Evolutionary conservation across 2,329 filamentous ascomycete genomes (phyloP).

Genomic region (Talaromyces piceae): DNA sequence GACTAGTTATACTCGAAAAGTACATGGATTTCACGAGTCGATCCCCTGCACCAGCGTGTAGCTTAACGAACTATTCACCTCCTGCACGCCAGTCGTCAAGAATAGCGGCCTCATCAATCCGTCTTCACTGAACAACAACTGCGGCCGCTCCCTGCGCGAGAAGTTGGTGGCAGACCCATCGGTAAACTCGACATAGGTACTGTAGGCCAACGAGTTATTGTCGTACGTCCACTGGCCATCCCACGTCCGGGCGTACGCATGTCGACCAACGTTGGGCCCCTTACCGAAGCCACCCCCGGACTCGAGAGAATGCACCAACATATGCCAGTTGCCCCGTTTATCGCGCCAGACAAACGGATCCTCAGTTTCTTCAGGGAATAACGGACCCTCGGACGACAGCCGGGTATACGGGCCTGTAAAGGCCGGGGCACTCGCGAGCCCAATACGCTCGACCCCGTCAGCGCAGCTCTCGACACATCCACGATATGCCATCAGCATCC

Average conservation of each 20-base stretch:
- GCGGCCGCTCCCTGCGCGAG: slow-evolving; percentile 42
- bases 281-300: slow-evolving; percentile 19
- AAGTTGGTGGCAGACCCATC: slow-evolving; percentile 36
- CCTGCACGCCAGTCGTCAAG: slow-evolving; percentile 43
- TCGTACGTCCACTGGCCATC: slow-evolving; percentile 27
- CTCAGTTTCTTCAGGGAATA: slow-evolving; percentile 20
- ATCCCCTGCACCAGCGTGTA: slow-evolving; percentile 40
- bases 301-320: slow-evolving; percentile 26
- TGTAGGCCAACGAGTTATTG: slow-evolving; percentile 23
- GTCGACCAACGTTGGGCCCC: slow-evolving; percentile 27
- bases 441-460: slow-evolving; percentile 10
- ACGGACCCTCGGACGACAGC: slow-evolving; percentile 11
- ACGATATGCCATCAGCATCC: slow-evolving; percentile 12
- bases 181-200: slow-evolving; percentile 22
- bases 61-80: slow-evolving; percentile 26
- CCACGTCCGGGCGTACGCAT: slow-evolving; percentile 24
- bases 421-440: slow-evolving; percentile 12
- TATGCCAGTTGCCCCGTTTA: slow-evolving; percentile 29
- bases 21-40: slow-evolving; percentile 14
- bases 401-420: slow-evolving; percentile 14
- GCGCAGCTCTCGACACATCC: slow-evolving; percentile 13
- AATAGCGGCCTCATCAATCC: slow-evolving; percentile 42
- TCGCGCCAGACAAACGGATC: slow-evolving; percentile 32
- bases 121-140: slow-evolving; percentile 44
- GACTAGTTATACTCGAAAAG: not conserved